phyloP scores from a whole-genome alignment of 768 basidiomycete genomes.

The Suillus discolor region DNA sequence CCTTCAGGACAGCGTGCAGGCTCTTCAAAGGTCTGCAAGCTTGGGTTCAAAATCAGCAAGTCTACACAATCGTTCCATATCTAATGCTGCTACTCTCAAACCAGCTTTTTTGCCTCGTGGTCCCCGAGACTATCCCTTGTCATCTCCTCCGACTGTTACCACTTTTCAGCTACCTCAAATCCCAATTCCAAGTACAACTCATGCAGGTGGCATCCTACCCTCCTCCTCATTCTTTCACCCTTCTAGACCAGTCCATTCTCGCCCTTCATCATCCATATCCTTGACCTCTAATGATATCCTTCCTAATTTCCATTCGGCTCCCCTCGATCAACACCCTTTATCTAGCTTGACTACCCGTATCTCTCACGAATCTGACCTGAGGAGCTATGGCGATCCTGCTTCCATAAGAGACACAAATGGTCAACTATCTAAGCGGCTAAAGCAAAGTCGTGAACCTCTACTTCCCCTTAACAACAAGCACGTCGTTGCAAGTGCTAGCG shows the following conservation, averaged over 20 bases:
- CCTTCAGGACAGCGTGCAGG: conserved; percentile 11
- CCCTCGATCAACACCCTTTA: conserved; percentile 41
- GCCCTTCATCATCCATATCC: conserved; percentile 38
- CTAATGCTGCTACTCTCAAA: conserved; percentile 17
- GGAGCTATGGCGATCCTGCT: conserved; percentile 24
- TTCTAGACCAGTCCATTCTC: conserved; percentile 57
- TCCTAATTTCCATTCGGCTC: conserved; percentile 27
- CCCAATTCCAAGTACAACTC: conserved; percentile 43
- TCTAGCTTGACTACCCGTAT: conserved; percentile 39
- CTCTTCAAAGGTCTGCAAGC: conserved; percentile 15
- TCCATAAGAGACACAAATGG: conserved; percentile 28
- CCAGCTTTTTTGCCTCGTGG: conserved; percentile 15
- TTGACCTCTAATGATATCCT: conserved; percentile 35
- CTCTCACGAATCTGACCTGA: conserved; percentile 45
- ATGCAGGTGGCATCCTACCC: conserved; percentile 76
- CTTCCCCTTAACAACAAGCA: conserved; percentile 46
- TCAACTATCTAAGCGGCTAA: conserved; percentile 44
- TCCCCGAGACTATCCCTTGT: conserved; percentile 23
- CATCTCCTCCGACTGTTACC: conserved; percentile 30
- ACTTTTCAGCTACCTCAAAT: conserved; percentile 25
- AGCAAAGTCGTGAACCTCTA: conserved; percentile 74
- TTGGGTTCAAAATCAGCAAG: conserved; percentile 11
- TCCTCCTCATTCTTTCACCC: conserved; percentile 81
- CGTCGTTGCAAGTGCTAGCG: conserved; percentile 6
- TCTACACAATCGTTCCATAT: conserved; percentile 14